Base-by-base conservation (phyloP, 768 basidiomycete genomes). In the Mycena filopes region DNA sequence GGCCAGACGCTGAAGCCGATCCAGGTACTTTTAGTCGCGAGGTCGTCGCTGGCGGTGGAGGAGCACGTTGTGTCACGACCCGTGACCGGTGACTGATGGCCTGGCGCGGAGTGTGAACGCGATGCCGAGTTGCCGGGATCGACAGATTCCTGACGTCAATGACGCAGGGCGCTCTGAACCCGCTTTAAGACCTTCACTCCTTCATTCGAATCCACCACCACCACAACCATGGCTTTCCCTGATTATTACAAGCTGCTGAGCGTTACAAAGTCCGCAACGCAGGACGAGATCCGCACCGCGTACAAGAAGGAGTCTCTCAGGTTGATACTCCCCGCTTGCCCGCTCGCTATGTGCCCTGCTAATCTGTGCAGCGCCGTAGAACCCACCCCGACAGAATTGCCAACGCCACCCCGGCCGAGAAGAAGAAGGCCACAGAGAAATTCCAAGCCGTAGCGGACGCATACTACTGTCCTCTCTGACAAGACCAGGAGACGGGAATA, bases 391-490 rank as follows among this genome's bases (percentile, higher is more conserved):
- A 98, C 75, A 82, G 96, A 68, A 80, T 96, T 25, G 81, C 80
- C 20, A 91, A 89, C 65, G 92, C 88, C 4, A 87, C 87, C 5
- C 82, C 87, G 21, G 81, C 82, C n/a, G 91, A 96, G 76, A 91
- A 85, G 77, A 86, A 84, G 71, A 75, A 71, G 16, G 90, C 95
- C 0, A 98, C 96, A 3, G 95, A 95, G 76, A 83, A 84, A 60
- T 97, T 96, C 76, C 94, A 95, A 91, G 88, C 91, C 10, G 89
- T 98, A 67, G 95, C 96, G 56, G 96, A 98, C 76, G 95, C 95
- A 20, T 97, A 97, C 79, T 98, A 94, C n/a, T 75, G 92, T 96
- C 28, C 86, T 98, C 40, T 95, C 93, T 3, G 94, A 98, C 76
- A 77, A 89, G 5, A 82, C 83, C 45, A 83, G 92, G 61, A 86